A percentile compares a stretch with the other conserved stretches of the same genome.
These are phyloP conservation scores for Curvularia lunata DNA, from an alignment of 2,329 filamentous ascomycete species.

Conservation along the genomic window DNA sequence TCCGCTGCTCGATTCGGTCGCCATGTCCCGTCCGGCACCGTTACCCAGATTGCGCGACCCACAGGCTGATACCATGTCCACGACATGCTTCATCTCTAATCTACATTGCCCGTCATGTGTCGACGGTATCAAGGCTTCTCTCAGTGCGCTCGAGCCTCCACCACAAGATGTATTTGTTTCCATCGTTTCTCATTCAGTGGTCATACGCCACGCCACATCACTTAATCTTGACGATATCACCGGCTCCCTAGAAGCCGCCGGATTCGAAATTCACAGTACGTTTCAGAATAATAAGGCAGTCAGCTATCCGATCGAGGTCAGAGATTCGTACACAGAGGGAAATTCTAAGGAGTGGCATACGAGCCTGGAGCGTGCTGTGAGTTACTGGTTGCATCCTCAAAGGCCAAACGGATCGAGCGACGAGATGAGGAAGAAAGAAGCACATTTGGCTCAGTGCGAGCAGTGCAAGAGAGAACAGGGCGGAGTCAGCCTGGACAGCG, in stretches of 20 bases:
- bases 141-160: conserved; percentile 58
- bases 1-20: background rate
- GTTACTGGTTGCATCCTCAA: conserved; percentile 34
- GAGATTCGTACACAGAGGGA: conserved; percentile 11
- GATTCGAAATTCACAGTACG: conserved; percentile 65
- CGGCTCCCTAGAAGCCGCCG: conserved; percentile 60
- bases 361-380: conserved; percentile 47
- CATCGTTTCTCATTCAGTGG: conserved; percentile 73
- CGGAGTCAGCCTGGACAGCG: conserved; percentile 26
- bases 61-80: conserved; percentile 43
- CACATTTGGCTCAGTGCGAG: conserved; percentile 45
- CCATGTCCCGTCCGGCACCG: conserved; percentile 26
- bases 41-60: conserved; percentile 21
- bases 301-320: conserved; percentile 24
- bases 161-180: conserved; percentile 69
- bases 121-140: conserved; percentile 65
- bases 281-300: conserved; percentile 38
- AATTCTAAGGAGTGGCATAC: conserved; percentile 38
- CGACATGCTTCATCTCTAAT: conserved; percentile 72
- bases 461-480: conserved; percentile 44
- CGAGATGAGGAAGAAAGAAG: conserved; percentile 40
- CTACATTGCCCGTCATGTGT: conserved; percentile 81
- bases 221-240: conserved; percentile 51
- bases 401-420: conserved; percentile 18
- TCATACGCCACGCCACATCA: conserved; percentile 60